Base-by-base conservation (phyloP, 2,329 filamentous ascomycete genomes). In the Exserohilum rostratum region DNA sequence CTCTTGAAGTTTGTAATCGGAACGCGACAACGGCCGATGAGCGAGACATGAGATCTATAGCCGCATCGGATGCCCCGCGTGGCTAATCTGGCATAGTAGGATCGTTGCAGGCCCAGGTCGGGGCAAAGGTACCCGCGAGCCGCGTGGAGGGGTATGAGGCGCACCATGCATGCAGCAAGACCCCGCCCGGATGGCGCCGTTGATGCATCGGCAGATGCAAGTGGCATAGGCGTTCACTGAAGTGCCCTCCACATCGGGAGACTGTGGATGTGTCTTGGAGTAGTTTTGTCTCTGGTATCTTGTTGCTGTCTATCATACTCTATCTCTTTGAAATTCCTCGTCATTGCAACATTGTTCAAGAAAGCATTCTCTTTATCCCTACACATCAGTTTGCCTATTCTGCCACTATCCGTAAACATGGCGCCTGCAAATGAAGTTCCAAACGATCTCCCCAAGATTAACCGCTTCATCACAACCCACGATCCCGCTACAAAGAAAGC, bases 391-490 rank as follows among this genome's bases (percentile, higher is more conserved):
- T 34, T 12, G 11, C 6, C 12, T 27, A 33, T 35, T 12, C 15
- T 44, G 15, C 30, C 15, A 33, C 12, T 13, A 20, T 13, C 18
- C 17, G 5, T 12, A 31, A 61, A n/a, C 27, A 67, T 66, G 65
- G 49, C 60, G 2, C 48, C 57, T 20, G 49, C 55, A 39, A 50
- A 40, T 10, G 25, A 48, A 2, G 53, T 59, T 27, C 45, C 55
- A 7, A 68, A 70, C 50, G 55, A 55, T 6, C 69, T 74, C 11
- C 69, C 65, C 15, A 57, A 45, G 39, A 31, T 73, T 29, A 64
- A 75, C 15, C 72, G 74, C 44, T 71, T 64, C 56, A 74, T 76
- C 54, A 76, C 74, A 10, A 70, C 69, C 30, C 74, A 76, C 55
- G 64, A 75, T 42, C 46, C 58, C 2, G 39, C 67, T 5, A 68